Base-by-base conservation (phyloP, 306 rosid species). In the Abrus pulchellus region DNA sequence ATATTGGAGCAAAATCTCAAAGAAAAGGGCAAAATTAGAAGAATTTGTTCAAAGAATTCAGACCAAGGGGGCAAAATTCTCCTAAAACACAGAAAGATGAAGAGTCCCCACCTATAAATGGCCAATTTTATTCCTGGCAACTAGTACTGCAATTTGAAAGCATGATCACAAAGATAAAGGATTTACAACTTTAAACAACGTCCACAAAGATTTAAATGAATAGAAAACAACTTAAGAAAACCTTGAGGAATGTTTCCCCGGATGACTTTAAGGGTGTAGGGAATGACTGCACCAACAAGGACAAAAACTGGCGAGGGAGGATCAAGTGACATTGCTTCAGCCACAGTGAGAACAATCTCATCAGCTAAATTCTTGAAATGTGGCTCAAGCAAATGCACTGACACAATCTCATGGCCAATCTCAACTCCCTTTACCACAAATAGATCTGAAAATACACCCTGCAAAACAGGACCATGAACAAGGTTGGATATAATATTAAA, bases 361-460 rank as follows among this genome's bases (percentile, higher is more conserved):
- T 94, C 99, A 27, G 88, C 71, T 94, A 93, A 74, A 72, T 86
- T 85, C 84, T 80, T 78, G 7, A 84, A 69, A 40, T 83, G 87
- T 13, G 95, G 95, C 86, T 94, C 99, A 5, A 94, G 89, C 94
- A 93, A 80, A 72, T 83, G 84, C 81, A 91, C 97, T 29, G 94
- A 85, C 82, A 93, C 95, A 72, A 83, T 80, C 90, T 94, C 99
- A 63, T 88, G 99, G 56, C 99, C 99, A 72, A 91, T 90, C 88
- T 94, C 94, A 73, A 88, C 45, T 80, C 99, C 99, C 82, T 85
- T 91, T 34, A 93, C 99, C 72, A 86, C 97, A 82, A 79, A 91
- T 45, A 93, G 78, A 90, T 94, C 99, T 5, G 99, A 91, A 88
- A 87, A 94, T 73, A 91, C 97, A 71, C 99, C 99, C 98, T 94